These are phyloP conservation scores for Aspergillus udagawae DNA, from an alignment of 2,329 filamentous ascomycete species.

Conservation along the genomic window DNA sequence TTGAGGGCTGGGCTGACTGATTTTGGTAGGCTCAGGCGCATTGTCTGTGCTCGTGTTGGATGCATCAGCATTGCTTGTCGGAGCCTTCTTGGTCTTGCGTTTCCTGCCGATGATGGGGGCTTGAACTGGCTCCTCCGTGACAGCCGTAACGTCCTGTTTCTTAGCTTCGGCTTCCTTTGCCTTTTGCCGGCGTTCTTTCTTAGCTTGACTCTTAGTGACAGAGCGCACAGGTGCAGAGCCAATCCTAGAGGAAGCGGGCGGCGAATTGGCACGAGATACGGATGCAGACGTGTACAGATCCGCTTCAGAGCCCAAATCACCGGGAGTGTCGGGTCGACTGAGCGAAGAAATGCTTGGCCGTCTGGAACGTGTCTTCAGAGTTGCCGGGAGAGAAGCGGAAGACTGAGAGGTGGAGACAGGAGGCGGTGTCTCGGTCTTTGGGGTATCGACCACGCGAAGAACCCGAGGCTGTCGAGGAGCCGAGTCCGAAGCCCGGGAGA, in stretches of 20 bases:
- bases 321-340: conserved; percentile 59
- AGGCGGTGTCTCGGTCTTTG: conserved; percentile 46
- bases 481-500: conserved; percentile 37
- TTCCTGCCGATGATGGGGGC: conserved; percentile 62
- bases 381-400: conserved; percentile 26
- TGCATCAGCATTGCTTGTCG: conserved; percentile 22
- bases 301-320: conserved; percentile 56
- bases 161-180: conserved; percentile 44
- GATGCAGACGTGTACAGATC: conserved; percentile 57
- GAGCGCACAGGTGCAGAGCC: conserved; percentile 57
- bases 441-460: conserved; percentile 55
- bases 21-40: conserved; percentile 12
- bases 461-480: conserved; percentile 45
- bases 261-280: conserved; percentile 57
- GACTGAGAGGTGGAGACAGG: conserved; percentile 30
- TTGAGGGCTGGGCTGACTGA: conserved; percentile 8
- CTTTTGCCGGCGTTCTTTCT: conserved; percentile 54
- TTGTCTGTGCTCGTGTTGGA: conserved; percentile 9
- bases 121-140: conserved; percentile 50
- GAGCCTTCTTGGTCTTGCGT: conserved; percentile 53
- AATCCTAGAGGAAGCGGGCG: conserved; percentile 49
- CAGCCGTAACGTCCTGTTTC: conserved; percentile 37
- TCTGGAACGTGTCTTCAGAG: conserved; percentile 30
- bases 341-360: conserved; percentile 50
- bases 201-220: conserved; percentile 60